Evolutionary conservation across 2,329 filamentous ascomycete genomes (phyloP), one percentile per base, ranked within the genome.

Genomic region (Ceratocystis eucalypticola): DNA sequence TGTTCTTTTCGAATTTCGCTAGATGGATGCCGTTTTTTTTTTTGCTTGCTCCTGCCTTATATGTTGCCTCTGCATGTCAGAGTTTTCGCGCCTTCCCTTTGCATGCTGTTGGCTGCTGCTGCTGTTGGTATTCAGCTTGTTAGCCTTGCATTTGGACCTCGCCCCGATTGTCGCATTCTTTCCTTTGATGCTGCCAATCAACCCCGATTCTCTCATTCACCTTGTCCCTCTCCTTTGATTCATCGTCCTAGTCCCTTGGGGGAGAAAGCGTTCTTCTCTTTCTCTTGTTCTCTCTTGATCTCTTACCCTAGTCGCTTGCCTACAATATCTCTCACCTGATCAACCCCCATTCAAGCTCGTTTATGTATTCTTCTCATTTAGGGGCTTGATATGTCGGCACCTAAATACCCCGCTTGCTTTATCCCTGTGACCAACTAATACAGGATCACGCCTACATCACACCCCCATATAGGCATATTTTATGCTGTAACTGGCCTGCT

Each of bases 371-470:
- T 33, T 57, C 53, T 33, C 53, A 57, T 57, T 57, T 57, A 15
- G 53, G 25, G n/a, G 25, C 25, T 33, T n/a, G 53, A 57, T 33
- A 57, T 30, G 12, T 57, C 53, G 53, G 53, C 53, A 57, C 25
- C 53, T 17, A 57, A 33, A 17, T 33, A 30, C 53, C 53, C 53
- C 28, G 53, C 28, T 57, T 57, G 25, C 15, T n/a, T 30, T 5
- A 57, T 57, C 53, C 53, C 28, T 57, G 28, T 30, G 28, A 33
- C 53, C 53, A 57, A 57, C 53, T 57, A 57, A 33, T 57, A 57
- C 53, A 57, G 53, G 53, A 57, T 57, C 25, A n/a, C 15, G n/a
- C 25, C 53, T 17, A 57, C 28, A 57, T 57, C 2, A n/a, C 17
- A 17, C 6, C 25, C 17, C 25, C 17, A 57, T 50, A 22, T 20